Percentiles rank a stretch among this genome's conserved stretches.
phyloP scores from a whole-genome alignment of 2,329 filamentous ascomycete genomes.

The Tolypocladium cylindrosporum region DNA sequence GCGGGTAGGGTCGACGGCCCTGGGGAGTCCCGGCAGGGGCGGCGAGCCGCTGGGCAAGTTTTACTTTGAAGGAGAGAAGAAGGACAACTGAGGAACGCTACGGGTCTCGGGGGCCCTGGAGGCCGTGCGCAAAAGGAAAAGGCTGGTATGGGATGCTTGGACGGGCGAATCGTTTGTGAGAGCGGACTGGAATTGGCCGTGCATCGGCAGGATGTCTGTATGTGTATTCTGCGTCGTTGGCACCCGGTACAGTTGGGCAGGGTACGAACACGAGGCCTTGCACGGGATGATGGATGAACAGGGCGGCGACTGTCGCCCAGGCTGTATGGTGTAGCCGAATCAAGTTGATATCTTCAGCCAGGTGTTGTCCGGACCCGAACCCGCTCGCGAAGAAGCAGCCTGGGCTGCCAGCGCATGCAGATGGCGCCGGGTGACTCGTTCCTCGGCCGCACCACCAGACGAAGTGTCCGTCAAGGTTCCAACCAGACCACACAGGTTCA shows the following conservation, averaged over 20 bases:
- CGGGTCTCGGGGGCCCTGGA: neutral
- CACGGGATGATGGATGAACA: neutral
- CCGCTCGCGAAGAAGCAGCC: neutral
- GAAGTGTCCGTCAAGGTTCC: neutral
- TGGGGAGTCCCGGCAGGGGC: conserved; percentile 33
- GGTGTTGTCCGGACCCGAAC: neutral
- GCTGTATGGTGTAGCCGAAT: neutral
- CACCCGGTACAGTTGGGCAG: neutral
- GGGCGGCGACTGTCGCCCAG: neutral
- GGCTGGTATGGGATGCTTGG: neutral
- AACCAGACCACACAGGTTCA: neutral
- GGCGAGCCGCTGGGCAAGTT: conserved; percentile 44
- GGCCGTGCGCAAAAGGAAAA: neutral
- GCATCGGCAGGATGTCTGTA: neutral
- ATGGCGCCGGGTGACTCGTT: neutral
- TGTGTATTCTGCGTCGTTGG: neutral
- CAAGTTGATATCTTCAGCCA: neutral
- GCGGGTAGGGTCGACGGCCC: conserved; percentile 22
- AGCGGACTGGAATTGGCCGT: neutral
- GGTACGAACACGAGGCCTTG: neutral
- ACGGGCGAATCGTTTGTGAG: neutral
- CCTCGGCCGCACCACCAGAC: neutral
- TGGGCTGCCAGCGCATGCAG: too few species aligned
- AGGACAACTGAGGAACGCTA: conserved; percentile 5
- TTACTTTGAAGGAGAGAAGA: conserved; percentile 45